phyloP scores from a whole-genome alignment of 805 yeast species.

The Lachancea sp. region DNA sequence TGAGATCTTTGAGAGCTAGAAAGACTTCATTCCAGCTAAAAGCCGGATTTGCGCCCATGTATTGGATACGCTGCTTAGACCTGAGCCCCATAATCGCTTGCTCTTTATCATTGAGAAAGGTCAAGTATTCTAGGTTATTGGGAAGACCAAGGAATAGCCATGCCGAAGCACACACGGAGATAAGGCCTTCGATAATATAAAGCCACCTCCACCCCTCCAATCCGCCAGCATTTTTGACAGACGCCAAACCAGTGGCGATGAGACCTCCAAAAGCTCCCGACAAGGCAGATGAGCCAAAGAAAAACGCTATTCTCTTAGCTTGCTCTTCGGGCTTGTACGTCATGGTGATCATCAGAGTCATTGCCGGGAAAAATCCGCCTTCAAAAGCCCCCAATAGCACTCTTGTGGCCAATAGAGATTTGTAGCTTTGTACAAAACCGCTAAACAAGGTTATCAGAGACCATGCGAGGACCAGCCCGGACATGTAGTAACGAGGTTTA shows the following conservation, averaged over 20 bases:
- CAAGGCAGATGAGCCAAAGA: slow-evolving; percentile 38
- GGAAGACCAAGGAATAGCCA: slow-evolving; percentile 32
- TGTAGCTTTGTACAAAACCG: slow-evolving; percentile 30
- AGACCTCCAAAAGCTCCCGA: slow-evolving; percentile 43
- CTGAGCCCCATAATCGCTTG: slow-evolving; percentile 25
- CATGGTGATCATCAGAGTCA: slow-evolving; percentile 34
- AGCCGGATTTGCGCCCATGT: slow-evolving; percentile 23
- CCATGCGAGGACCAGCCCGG: slow-evolving; percentile 27
- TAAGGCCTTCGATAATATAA: slow-evolving; percentile 36
- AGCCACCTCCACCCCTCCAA: slow-evolving; percentile 36
- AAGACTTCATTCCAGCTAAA: slow-evolving; percentile 31
- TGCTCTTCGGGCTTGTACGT: slow-evolving; percentile 35
- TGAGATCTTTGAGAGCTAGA: slow-evolving; percentile 35
- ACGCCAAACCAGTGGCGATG: slow-evolving; percentile 35
- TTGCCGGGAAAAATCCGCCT: slow-evolving; percentile 37
- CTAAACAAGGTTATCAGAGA: slow-evolving; percentile 32
- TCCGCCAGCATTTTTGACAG: slow-evolving; percentile 25
- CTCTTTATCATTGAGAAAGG: slow-evolving; percentile 32
- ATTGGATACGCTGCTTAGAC: slow-evolving; percentile 22
- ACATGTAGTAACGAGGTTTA: slow-evolving; percentile 23
- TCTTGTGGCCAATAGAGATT: slow-evolving; percentile 35
- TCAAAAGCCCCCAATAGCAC: slow-evolving; percentile 41
- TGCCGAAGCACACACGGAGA: slow-evolving; percentile 28
- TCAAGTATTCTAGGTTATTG: slow-evolving; percentile 28
- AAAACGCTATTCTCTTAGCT: slow-evolving; percentile 34